Conservation (phyloP, 2,329 filamentous ascomycete species). For the Ramularia collo-cygni region DNA sequence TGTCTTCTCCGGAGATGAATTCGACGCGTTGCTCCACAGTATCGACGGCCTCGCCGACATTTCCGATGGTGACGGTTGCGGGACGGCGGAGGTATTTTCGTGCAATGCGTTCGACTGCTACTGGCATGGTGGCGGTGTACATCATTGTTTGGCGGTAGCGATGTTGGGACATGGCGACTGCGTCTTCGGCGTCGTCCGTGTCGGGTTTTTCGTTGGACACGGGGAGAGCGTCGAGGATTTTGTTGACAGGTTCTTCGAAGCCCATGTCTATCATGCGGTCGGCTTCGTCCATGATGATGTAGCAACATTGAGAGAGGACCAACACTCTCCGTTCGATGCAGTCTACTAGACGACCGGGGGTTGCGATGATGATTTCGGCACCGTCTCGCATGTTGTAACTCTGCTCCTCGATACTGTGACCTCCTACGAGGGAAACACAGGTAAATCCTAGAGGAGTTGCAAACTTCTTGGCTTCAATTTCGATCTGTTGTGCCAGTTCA, state of each 20-base stretch:
- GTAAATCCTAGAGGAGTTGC: slow-evolving; percentile 85
- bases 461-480: slow-evolving; percentile 88
- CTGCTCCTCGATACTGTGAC: slow-evolving; percentile 90
- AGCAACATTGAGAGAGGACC: slow-evolving; percentile 93
- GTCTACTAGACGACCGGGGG: slow-evolving; percentile 91
- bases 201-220: slow-evolving; percentile 94
- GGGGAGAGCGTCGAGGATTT: slow-evolving; percentile 90
- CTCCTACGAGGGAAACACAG: slow-evolving; percentile 95
- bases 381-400: slow-evolving; percentile 83
- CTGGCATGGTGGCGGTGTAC: slow-evolving; percentile 98
- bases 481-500: slow-evolving; percentile 96
- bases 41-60: slow-evolving; percentile 90
- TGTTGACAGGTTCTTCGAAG: slow-evolving; percentile 96
- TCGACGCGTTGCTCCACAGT: slow-evolving; percentile 97
- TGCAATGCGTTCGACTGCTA: slow-evolving; percentile 89
- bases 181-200: slow-evolving; percentile 81
- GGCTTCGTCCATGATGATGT: slow-evolving; percentile 98
- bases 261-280: slow-evolving; percentile 98
- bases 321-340: slow-evolving; percentile 90
- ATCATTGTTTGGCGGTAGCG: slow-evolving; percentile 98
- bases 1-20: slow-evolving; percentile 83
- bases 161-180: slow-evolving; percentile 73
- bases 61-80: slow-evolving; percentile 90
- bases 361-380: slow-evolving; percentile 97
- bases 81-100: slow-evolving; percentile 91